Percentiles rank a stretch among this genome's conserved stretches.
These are phyloP conservation scores for Ceratobasidium sp. DNA, from an alignment of 1,284 basidiomycete genomes.

Conservation along the genomic window DNA sequence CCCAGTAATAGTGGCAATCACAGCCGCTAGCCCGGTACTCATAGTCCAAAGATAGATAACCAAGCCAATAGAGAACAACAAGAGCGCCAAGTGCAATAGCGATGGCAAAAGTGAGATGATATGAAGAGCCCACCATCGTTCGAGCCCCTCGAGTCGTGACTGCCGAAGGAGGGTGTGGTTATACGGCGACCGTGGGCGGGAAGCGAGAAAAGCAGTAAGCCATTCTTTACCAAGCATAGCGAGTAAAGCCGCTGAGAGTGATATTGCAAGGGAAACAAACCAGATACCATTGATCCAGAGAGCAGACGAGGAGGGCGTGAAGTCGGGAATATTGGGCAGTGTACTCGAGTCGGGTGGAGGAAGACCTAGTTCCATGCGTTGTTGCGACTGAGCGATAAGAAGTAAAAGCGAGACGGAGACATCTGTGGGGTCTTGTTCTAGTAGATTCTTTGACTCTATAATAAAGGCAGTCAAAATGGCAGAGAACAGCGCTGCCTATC, in stretches of 20 bases:
- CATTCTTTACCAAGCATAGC: background rate
- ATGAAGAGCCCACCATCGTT: background rate
- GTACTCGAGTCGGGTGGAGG: background rate
- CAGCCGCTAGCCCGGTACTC: background rate
- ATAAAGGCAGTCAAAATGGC: conserved; percentile 10
- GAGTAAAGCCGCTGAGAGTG: conserved; percentile 7
- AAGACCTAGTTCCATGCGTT: background rate
- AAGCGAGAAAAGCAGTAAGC: conserved; percentile 5
- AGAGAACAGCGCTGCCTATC: conserved; percentile 35
- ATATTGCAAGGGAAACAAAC: conserved; percentile 15
- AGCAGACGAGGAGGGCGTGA: background rate
- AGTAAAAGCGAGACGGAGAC: background rate
- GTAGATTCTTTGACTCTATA: background rate
- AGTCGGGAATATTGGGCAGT: background rate
- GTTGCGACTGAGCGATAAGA: conserved; percentile 1
- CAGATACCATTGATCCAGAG: conserved; percentile 27
- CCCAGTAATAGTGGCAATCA: background rate
- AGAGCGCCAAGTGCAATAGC: conserved; percentile 8
- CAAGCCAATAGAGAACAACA: conserved; percentile 15
- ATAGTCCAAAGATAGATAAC: conserved; percentile 15
- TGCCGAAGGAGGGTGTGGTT: background rate
- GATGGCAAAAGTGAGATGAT: background rate
- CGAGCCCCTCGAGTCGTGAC: background rate
- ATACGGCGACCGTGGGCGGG: background rate
- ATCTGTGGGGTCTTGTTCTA: background rate